Evolutionary conservation across 1,139 yeast genomes (phyloP).

Genomic region (Hansenula sp.): DNA sequence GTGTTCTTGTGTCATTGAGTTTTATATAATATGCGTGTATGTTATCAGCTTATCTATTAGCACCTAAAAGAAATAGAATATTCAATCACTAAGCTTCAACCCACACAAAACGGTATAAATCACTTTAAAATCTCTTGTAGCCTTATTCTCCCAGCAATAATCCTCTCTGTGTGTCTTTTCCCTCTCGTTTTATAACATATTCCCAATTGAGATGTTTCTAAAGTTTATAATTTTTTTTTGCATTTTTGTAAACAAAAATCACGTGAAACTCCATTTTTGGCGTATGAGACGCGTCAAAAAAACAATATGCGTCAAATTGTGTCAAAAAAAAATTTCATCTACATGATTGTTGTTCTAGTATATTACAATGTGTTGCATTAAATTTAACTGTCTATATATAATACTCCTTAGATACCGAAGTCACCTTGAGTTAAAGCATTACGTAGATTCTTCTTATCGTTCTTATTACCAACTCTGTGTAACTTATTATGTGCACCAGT

Average conservation of each 20-base stretch:
- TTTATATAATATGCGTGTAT: background rate
- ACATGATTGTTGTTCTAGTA: too few species aligned
- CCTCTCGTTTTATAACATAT: too few species aligned
- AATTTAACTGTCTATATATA: too few species aligned
- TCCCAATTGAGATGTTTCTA: too few species aligned
- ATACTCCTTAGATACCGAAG: constrained; percentile 24
- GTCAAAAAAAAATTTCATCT: too few species aligned
- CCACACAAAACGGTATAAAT: too few species aligned
- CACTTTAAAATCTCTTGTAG: background rate
- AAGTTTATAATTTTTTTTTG: too few species aligned
- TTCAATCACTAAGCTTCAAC: too few species aligned
- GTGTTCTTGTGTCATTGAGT: background rate
- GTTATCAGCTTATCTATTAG: too few species aligned
- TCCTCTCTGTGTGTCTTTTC: too few species aligned
- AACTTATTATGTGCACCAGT: constrained; percentile 14
- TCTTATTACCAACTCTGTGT: constrained; percentile 13
- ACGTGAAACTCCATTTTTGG: constrained; percentile 5
- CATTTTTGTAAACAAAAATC: constrained; percentile 10
- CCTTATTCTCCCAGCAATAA: too few species aligned
- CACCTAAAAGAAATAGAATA: background rate
- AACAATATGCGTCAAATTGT: background rate
- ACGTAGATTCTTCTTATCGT: constrained; percentile 20
- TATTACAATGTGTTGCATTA: too few species aligned
- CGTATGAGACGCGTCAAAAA: constrained; percentile 2
- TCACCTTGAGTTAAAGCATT: constrained; percentile 22